Conservation (phyloP, 2,329 filamentous ascomycete species). For the Trichoderma cornu-damae region DNA sequence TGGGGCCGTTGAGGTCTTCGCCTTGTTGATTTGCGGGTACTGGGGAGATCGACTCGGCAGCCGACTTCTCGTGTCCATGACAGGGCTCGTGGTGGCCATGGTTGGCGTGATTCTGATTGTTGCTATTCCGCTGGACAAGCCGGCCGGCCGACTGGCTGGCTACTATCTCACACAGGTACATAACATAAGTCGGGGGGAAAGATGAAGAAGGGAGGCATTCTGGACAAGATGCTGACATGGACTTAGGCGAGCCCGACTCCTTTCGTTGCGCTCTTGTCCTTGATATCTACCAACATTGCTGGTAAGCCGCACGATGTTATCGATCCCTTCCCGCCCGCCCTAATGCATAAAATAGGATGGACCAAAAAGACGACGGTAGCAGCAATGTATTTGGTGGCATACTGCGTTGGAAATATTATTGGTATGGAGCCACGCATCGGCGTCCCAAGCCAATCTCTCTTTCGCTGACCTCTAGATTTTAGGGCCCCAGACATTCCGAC, state of each 20-base stretch:
- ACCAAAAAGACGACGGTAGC: conserved; percentile 51
- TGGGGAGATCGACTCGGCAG: conserved; percentile 18
- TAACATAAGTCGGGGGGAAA: no score
- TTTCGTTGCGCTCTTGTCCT: conserved; percentile 39
- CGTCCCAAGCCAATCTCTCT: neutral
- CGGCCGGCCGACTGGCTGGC: conserved; percentile 48
- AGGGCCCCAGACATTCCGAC: conserved; percentile 53
- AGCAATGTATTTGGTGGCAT: conserved; percentile 44
- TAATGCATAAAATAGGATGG: conserved; percentile 35
- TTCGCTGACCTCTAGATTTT: conserved; percentile 20
- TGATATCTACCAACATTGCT: conserved; percentile 35
- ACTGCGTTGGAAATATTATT: conserved; percentile 53
- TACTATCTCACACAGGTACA: conserved; percentile 51
- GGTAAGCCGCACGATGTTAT: neutral
- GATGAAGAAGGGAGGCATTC: neutral
- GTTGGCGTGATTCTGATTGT: conserved; percentile 32
- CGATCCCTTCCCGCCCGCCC: neutral
- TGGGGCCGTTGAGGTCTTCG: conserved; percentile 59
- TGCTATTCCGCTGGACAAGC: conserved; percentile 37
- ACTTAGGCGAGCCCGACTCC: conserved; percentile 11
- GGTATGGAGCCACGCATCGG: conserved; percentile 33
- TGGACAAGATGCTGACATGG: neutral
- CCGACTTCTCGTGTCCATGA: conserved; percentile 17
- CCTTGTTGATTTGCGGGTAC: conserved; percentile 47
- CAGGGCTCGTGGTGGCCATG: conserved; percentile 26